phyloP scores from a whole-genome alignment of 2,329 filamentous ascomycete species.

The Aspergillus pseudotamarii region DNA sequence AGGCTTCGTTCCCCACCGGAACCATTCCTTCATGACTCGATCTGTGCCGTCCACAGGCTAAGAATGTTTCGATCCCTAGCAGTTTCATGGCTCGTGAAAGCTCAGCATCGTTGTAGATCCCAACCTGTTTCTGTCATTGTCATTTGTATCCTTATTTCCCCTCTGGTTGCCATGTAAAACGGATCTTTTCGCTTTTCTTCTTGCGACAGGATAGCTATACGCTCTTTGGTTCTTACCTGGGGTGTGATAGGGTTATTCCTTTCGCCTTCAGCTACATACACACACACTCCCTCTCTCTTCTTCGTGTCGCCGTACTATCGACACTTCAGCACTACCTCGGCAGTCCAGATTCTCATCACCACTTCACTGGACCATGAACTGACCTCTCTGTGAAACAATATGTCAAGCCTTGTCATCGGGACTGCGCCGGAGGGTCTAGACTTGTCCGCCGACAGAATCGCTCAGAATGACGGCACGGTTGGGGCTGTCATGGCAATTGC shows the following conservation, averaged over 20 bases:
- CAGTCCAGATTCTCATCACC: not conserved
- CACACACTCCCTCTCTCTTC: not conserved
- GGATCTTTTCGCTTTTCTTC: not conserved
- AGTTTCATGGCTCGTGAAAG: not conserved
- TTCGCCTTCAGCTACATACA: not conserved
- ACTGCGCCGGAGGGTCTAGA: constrained; percentile 8
- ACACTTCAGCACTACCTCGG: not conserved
- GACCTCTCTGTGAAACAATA: not conserved
- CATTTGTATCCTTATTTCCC: not conserved
- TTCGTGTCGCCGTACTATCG: too few relatives aligned
- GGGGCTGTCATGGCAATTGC: constrained; percentile 14
- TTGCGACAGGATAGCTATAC: not conserved
- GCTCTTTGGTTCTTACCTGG: not conserved
- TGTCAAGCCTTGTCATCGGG: constrained; percentile 15
- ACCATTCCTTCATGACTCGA: not conserved
- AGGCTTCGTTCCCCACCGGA: not conserved
- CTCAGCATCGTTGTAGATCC: not conserved
- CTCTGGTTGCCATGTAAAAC: not conserved
- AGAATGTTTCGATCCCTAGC: not conserved
- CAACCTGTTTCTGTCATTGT: not conserved
- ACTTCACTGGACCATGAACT: not conserved
- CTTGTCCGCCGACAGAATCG: constrained; percentile 7
- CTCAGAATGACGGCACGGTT: constrained; percentile 13
- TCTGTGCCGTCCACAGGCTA: not conserved
- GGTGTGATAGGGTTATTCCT: not conserved